phyloP scores from a whole-genome alignment of 75 land plant species.

The Picea glauca region DNA sequence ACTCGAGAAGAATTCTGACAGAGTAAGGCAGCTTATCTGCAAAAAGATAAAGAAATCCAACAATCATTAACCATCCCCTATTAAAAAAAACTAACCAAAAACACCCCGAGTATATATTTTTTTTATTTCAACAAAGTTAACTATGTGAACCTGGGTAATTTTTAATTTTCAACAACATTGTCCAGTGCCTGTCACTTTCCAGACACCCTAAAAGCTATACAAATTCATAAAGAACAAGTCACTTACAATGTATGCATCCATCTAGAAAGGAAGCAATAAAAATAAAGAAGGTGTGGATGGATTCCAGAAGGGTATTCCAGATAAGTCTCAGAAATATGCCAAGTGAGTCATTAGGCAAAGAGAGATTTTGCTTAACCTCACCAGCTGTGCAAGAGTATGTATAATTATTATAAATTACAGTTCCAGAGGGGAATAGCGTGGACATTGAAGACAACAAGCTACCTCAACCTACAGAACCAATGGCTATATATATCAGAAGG shows the following conservation, averaged over 20 bases:
- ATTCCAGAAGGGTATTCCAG: background rate
- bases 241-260: no score
- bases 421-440: background rate
- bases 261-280: background rate
- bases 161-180: background rate
- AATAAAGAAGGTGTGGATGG: background rate
- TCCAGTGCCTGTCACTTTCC: background rate
- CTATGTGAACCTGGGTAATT: no score
- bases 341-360: background rate
- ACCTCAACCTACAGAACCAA: background rate
- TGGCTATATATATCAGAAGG: background rate
- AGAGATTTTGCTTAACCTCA: background rate
- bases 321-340: no score
- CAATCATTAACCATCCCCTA: background rate
- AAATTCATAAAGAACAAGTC: no score
- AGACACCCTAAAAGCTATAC: background rate
- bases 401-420: no score
- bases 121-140: background rate
- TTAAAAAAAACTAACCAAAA: background rate
- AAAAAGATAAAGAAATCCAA: conserved; percentile 2
- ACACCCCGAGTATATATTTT: background rate
- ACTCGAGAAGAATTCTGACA: conserved; percentile 86
- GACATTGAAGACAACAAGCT: background rate
- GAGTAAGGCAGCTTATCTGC: conserved; percentile 89
- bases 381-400: no score